Conservation (phyloP, 2,329 filamentous ascomycete genomes). For the Phyllosticta citribraziliensis region DNA sequence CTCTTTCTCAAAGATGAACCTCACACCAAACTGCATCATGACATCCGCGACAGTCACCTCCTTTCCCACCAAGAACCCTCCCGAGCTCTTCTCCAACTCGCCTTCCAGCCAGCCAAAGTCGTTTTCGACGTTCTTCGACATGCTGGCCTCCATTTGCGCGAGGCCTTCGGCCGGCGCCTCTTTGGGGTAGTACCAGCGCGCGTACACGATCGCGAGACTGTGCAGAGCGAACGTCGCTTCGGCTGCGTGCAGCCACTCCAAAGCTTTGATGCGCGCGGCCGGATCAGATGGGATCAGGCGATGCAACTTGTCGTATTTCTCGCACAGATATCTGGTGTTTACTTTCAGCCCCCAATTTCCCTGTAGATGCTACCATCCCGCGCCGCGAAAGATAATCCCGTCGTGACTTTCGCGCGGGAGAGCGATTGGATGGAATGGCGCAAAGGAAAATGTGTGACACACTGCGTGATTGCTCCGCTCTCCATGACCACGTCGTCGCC, state of each 20-base stretch:
- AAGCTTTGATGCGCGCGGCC: conserved; percentile 25
- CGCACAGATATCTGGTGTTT: conserved; percentile 33
- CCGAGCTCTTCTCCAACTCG: conserved; percentile 29
- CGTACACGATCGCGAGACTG: conserved; percentile 35
- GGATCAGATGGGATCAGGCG: conserved; percentile 29
- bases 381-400: too few species aligned
- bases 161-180: conserved; percentile 19
- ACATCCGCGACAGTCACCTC: conserved; percentile 35
- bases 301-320: conserved; percentile 33
- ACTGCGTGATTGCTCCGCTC: conserved; percentile 40
- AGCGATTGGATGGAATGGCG: too few species aligned
- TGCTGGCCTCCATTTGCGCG: conserved; percentile 26
- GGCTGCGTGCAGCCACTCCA: conserved; percentile 38
- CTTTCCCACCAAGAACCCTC: conserved; percentile 34
- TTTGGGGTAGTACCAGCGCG: conserved; percentile 32
- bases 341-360: not conserved
- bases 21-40: conserved; percentile 35
- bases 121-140: conserved; percentile 35
- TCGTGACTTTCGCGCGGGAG: too few species aligned
- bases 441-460: conserved; percentile 7
- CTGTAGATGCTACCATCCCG: not conserved
- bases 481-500: conserved; percentile 32
- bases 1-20: conserved; percentile 31
- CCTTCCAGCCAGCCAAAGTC: conserved; percentile 37
- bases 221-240: conserved; percentile 40